Evolutionary conservation across 2,329 filamentous ascomycete genomes (phyloP), one percentile per base, ranked within the genome.

Genomic region (Juglanconis juglandina): DNA sequence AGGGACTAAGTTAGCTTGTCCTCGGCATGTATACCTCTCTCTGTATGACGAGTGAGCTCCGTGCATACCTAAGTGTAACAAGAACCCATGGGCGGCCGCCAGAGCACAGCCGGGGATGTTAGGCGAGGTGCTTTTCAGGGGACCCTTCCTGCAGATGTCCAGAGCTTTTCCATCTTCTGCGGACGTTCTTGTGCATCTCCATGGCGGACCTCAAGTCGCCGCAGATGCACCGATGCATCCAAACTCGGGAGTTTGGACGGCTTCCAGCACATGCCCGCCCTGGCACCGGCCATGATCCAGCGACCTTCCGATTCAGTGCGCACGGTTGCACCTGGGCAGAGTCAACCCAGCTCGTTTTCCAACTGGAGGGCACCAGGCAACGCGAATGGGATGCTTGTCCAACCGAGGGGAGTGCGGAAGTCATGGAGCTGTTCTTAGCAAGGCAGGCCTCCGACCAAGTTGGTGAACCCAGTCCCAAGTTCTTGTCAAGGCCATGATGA

Each of bases 41-140:
- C 24, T 24, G 44, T 59, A 44, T 49, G 46, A 55, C 56, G 24
- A 48, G 41, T 44, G 8, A 10, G 46, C 10, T 13, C 55, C 30
- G 37, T 55, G 32, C 60, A 54, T 32, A 46, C 39, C 10, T 42
- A 24, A 3, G 58, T 60, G 54, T 60, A 50, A 52, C 55, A 32
- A 37, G 33, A n/a, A 39, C 44, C 51, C 51, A 39, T 56, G 52
- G 44, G 24, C 24, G 41, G 46, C 49, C 39, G 50, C 49, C 37
- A 63, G 53, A 56, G 54, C 44, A 50, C 47, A 60, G 50, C 39
- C 53, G 42, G 50, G 53, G 32, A 14, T 52, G 17, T 57, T 63
- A 61, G 58, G 54, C 61, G 61, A 63, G 61, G 50, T 61, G 58
- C 61, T 59, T 58, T 44, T 55, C 54, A 53, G 60, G 52, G 42